Percentiles rank a stretch among this genome's conserved stretches.
These are phyloP conservation scores for Ambrosia trifida DNA, from an alignment of 129 eudicot species.

Conservation along the genomic window DNA sequence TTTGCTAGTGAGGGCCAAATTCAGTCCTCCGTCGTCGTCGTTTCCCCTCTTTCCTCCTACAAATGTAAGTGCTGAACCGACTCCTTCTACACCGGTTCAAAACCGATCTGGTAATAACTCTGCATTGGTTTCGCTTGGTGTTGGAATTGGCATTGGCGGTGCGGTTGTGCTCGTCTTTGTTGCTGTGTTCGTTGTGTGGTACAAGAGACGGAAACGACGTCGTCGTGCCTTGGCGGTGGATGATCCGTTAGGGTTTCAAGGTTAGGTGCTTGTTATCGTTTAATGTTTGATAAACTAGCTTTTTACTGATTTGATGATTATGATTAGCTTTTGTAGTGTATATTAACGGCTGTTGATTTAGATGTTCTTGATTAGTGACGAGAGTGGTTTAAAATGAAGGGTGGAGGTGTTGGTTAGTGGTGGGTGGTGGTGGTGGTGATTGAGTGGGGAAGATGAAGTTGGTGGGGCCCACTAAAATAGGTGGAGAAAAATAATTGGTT, in stretches of 20 bases:
- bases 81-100: conserved; percentile 29
- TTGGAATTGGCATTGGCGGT: conserved; percentile 82
- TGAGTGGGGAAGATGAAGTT: no score
- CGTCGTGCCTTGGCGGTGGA: conserved; percentile 30
- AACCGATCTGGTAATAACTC: conserved; percentile 26
- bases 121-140: conserved; percentile 60
- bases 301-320: neutral
- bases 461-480: no score
- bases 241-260: conserved; percentile 45
- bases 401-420: no score
- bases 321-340: neutral
- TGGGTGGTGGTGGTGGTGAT: no score
- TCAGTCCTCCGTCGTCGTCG: conserved; percentile 29
- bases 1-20: no score
- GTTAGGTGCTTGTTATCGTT: conserved; percentile 16
- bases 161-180: conserved; percentile 59
- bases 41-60: conserved; percentile 38
- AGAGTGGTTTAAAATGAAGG: no score
- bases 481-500: no score
- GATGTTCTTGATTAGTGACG: neutral
- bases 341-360: neutral
- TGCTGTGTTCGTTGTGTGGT: conserved; percentile 52
- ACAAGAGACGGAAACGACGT: conserved; percentile 47
- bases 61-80: conserved; percentile 19
- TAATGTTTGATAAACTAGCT: neutral